Percentiles rank a stretch among this genome's conserved stretches.
Evolutionary conservation across 768 basidiomycete genomes (phyloP).

Genomic region (Trametes sanguinea): DNA sequence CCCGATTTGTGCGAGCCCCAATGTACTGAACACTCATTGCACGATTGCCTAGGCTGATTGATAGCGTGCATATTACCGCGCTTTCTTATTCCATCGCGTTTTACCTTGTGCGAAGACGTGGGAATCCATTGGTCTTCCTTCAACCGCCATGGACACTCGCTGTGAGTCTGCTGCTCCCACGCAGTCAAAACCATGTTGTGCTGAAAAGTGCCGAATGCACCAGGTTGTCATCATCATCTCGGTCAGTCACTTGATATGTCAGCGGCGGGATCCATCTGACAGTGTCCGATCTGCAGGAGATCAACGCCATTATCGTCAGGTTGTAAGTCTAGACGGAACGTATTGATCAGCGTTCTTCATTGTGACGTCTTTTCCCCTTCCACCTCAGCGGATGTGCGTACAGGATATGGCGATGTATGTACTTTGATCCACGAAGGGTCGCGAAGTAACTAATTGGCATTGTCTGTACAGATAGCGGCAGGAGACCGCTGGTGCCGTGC

Average conservation of each 20-base stretch:
- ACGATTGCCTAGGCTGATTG: neutral
- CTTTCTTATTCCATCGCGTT: neutral
- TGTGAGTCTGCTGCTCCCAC: neutral
- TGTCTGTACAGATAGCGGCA: neutral
- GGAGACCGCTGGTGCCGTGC: neutral
- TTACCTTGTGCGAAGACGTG: neutral
- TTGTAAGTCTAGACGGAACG: neutral
- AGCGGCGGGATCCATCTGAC: neutral
- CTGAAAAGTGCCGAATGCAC: too few relatives aligned
- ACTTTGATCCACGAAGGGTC: neutral
- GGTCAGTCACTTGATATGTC: neutral
- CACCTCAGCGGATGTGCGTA: conserved; percentile 12
- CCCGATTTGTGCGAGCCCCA: neutral
- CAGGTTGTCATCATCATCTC: conserved; percentile 7
- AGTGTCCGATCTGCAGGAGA: neutral
- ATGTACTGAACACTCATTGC: neutral
- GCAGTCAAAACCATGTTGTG: too few relatives aligned
- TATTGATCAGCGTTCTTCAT: too few relatives aligned
- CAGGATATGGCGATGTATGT: conserved; percentile 15
- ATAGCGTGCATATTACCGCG: neutral
- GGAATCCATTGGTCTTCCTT: neutral
- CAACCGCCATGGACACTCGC: conserved; percentile 7
- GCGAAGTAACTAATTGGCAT: too few relatives aligned
- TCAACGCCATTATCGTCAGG: conserved; percentile 2
- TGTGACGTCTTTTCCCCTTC: too few relatives aligned